Percentiles rank a stretch among this genome's conserved stretches.
phyloP scores from a whole-genome alignment of 345 rosid species.

The Ceriops tagal region DNA sequence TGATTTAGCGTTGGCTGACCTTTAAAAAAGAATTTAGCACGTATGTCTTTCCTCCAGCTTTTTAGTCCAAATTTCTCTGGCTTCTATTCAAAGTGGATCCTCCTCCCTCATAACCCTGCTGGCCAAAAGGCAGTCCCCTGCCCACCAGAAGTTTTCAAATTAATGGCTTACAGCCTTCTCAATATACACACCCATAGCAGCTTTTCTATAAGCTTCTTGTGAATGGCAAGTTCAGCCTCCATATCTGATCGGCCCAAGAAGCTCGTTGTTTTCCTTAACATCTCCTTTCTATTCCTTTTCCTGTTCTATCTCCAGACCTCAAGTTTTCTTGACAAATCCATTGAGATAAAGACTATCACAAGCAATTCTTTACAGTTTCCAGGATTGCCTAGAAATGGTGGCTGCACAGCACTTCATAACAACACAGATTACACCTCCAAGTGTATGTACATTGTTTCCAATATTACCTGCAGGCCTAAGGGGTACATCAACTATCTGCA shows the following conservation, averaged over 20 bases:
- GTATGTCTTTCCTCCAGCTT: background rate
- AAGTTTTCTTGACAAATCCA: constrained; percentile 20
- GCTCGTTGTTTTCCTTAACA: constrained; percentile 45
- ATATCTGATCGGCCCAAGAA: constrained; percentile 22
- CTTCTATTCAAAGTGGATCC: background rate
- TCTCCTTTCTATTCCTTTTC: constrained; percentile 47
- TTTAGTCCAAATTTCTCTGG: background rate
- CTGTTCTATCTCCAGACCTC: constrained; percentile 26
- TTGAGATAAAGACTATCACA: background rate
- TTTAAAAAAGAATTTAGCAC: background rate
- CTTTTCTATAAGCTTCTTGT: constrained; percentile 19
- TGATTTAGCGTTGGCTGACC: background rate
- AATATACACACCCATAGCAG: constrained; percentile 12
- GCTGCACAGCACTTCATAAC: constrained; percentile 42
- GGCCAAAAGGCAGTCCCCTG: constrained; percentile 14
- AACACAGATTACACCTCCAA: constrained; percentile 41
- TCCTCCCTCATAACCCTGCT: constrained; percentile 11
- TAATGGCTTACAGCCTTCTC: constrained; percentile 19
- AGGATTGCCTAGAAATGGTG: constrained; percentile 9
- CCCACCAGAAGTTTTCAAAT: constrained; percentile 14
- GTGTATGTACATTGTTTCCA: constrained; percentile 60
- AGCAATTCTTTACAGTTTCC: constrained; percentile 13
- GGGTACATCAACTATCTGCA: constrained; percentile 82
- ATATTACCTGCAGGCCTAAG: constrained; percentile 54
- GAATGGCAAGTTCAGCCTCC: constrained; percentile 37